Evolutionary conservation across 2,329 filamentous ascomycete species (phyloP).

Genomic region (Botryotinia convoluta): DNA sequence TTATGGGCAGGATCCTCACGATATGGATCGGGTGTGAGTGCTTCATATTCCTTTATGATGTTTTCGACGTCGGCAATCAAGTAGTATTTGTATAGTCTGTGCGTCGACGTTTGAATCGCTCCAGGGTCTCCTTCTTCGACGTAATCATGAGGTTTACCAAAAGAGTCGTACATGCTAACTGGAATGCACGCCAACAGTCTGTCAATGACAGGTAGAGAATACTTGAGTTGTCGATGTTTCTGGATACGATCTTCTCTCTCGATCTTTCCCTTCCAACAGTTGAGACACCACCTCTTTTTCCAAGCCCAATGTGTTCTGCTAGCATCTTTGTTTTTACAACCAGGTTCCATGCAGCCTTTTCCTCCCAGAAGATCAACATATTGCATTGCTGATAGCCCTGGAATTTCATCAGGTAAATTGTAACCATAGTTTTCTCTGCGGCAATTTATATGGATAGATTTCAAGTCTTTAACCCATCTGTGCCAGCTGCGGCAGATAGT

Average conservation of each 20-base stretch:
- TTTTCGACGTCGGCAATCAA: conserved; percentile 30
- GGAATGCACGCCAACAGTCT: conserved; percentile 37
- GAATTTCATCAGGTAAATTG: conserved; percentile 31
- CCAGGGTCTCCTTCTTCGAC: conserved; percentile 26
- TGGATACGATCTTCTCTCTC: conserved; percentile 36
- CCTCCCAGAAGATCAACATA: conserved; percentile 36
- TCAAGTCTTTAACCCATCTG: conserved; percentile 27
- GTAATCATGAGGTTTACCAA: conserved; percentile 36
- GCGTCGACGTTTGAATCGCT: conserved; percentile 12
- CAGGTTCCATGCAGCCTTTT: conserved; percentile 34
- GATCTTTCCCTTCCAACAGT: conserved; percentile 34
- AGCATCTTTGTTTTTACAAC: conserved; percentile 31
- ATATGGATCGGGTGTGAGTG: conserved; percentile 30
- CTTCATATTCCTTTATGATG: conserved; percentile 34
- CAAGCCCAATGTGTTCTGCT: conserved; percentile 38
- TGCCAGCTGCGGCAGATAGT: conserved; percentile 29
- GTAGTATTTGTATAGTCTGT: conserved; percentile 36
- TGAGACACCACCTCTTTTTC: conserved; percentile 35
- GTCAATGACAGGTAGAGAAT: conserved; percentile 26
- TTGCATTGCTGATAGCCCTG: conserved; percentile 30
- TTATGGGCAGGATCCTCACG: conserved; percentile 31
- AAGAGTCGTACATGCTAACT: conserved; percentile 36
- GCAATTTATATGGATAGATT: conserved; percentile 35
- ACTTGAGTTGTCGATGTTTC: conserved; percentile 29
- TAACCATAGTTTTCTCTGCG: conserved; percentile 35